Base-by-base conservation (phyloP, 2,329 filamentous ascomycete species). In the Talaromyces amestolkiae region DNA sequence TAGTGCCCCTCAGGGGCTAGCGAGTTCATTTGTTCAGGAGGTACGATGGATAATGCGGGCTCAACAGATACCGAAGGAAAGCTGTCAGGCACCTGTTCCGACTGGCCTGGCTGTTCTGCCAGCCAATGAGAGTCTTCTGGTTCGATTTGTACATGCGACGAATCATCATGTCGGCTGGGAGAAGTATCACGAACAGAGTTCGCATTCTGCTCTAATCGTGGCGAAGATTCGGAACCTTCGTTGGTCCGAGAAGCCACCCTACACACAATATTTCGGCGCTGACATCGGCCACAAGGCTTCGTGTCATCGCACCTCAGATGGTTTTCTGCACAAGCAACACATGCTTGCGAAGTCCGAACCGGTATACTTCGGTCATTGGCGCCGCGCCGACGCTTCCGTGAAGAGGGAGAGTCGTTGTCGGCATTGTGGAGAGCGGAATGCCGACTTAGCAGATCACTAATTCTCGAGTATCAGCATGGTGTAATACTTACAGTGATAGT, bases 251-350 rank as follows among this genome's bases (percentile, higher is more conserved):
- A n/a, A 27, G 19, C 27, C 19, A 63, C 27, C 11, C 13, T 54
- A 62, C 51, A 70, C 24, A 1, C 37, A 56, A 75, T 67, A 9
- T 70, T 71, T 59, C 71, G 70, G 7, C 72, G 67, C 33, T 67
- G 63, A 22, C 74, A 76, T 24, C 74, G 71, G 2, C 60, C 61
- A 37, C 74, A 76, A 33, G 74, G 74, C 43, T 76, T 76, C 27
- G 70, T 65, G 19, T 76, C 74, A 9, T 71, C 70, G 37, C 74
- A 76, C 13, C 72, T 69, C 11, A 76, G 53, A 54, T 76, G 74
- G 15, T 74, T 69, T 3, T 72, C 71, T 0, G 74, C 72, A 58
- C 74, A 76, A 8, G 70, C 64, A 27, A 66, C 65, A 35, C 74
- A 76, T 1, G 74, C 74, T 47, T 73, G 66, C 0, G 71, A 66